A percentile compares a stretch with the other conserved stretches of the same genome.
These are phyloP conservation scores for Epipyxis sp. DNA, from an alignment of 108 stramenopile species.

Conservation along the genomic window DNA sequence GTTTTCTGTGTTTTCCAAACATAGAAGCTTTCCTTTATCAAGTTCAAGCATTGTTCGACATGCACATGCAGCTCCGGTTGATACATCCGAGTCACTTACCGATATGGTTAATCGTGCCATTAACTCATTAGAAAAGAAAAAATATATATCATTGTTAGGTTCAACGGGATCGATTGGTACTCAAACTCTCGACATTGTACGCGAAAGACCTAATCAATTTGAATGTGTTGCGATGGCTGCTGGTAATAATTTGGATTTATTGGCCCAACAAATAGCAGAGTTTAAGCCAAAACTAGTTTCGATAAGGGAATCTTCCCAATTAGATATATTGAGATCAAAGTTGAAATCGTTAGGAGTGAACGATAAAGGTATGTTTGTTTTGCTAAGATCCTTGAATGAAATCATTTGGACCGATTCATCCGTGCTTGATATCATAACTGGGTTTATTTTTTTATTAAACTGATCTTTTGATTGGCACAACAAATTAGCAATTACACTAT, in stretches of 20 bases:
- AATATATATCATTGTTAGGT: slow-evolving; percentile 75
- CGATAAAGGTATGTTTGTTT: too few relatives aligned
- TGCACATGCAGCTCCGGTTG: too few relatives aligned
- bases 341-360: too few relatives aligned
- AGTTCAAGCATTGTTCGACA: too few relatives aligned
- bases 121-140: too few relatives aligned
- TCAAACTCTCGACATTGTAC: slow-evolving; percentile 89
- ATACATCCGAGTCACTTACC: too few relatives aligned
- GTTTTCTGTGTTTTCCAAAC: too few relatives aligned
- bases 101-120: too few relatives aligned
- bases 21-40: too few relatives aligned
- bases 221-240: slow-evolving; percentile 71
- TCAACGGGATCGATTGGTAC: slow-evolving; percentile 91
- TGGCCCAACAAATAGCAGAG: slow-evolving; percentile 83
- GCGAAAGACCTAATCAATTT: slow-evolving; percentile 87
- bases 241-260: slow-evolving; percentile 75
- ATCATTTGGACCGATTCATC: too few relatives aligned
- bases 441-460: slow-evolving; percentile 1
- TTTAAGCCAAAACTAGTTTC: slow-evolving; percentile 70
- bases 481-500: slow-evolving; percentile 22
- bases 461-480: not conserved
- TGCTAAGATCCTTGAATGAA: too few relatives aligned
- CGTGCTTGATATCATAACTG: slow-evolving; percentile 36
- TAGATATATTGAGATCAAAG: too few relatives aligned
- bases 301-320: slow-evolving; percentile 53